Conservation (phyloP, 495 filamentous ascomycete genomes). For the Penicillium chermesinum region DNA sequence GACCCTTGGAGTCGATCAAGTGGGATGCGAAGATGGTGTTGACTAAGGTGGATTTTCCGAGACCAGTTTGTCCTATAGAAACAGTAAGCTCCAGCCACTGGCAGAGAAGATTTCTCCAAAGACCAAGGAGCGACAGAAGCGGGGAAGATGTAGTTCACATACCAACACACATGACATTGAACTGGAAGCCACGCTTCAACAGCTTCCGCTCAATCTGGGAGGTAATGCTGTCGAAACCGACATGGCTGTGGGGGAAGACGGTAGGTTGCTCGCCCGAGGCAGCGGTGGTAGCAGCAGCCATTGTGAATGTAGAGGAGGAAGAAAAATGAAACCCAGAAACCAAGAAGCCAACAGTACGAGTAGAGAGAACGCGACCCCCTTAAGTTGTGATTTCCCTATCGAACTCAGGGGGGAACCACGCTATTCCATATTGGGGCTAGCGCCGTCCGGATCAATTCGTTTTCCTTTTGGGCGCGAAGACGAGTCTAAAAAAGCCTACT, state of each 20-base stretch:
- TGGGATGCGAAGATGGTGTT: slow-evolving; percentile 99
- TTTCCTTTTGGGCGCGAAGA: slow-evolving; percentile 4
- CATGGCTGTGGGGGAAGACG: slow-evolving; percentile 92
- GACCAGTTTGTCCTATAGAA: slow-evolving; percentile 77
- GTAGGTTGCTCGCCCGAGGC: slow-evolving; percentile 45
- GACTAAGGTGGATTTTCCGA: slow-evolving; percentile 98
- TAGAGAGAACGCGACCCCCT: slow-evolving; percentile 23
- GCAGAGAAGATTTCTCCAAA: not conserved
- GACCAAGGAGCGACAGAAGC: not conserved
- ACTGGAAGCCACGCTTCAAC: slow-evolving; percentile 98
- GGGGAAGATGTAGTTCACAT: slow-evolving; percentile 35
- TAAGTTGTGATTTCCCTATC: slow-evolving; percentile 35
- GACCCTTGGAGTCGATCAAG: slow-evolving; percentile 97
- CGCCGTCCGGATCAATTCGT: slow-evolving; percentile 19
- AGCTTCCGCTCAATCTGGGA: slow-evolving; percentile 98
- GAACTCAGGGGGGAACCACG: slow-evolving; percentile 34
- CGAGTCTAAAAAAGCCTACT: not conserved
- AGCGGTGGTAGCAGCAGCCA: slow-evolving; percentile 49
- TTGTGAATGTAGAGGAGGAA: slow-evolving; percentile 24
- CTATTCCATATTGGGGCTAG: slow-evolving; percentile 35
- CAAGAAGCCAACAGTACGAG: slow-evolving; percentile 1
- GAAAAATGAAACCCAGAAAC: slow-evolving; percentile 1
- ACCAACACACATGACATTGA: slow-evolving; percentile 99
- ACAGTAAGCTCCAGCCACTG: slow-evolving; percentile 8
- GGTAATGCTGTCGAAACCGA: slow-evolving; percentile 99